phyloP scores from a whole-genome alignment of 2,329 filamentous ascomycete species.

The Nemania bipapillata region DNA sequence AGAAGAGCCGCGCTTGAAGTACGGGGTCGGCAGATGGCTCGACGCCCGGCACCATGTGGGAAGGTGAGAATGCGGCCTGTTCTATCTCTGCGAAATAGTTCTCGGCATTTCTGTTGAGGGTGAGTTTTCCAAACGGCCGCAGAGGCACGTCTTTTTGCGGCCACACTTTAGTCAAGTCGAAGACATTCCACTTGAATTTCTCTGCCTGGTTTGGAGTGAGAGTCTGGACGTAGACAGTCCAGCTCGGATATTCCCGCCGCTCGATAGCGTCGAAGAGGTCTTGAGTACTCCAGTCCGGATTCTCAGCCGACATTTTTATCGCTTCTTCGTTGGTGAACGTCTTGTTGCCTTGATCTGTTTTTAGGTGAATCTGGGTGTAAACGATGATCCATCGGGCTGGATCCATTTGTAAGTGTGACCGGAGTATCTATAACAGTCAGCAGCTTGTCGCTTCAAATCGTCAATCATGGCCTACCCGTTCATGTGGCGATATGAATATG shows the following conservation, averaged over 20 bases:
- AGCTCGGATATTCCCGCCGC: conserved; percentile 69
- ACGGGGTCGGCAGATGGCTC: conserved; percentile 77
- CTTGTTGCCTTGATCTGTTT: conserved; percentile 71
- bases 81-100: conserved; percentile 79
- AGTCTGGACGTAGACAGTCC: conserved; percentile 72
- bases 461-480: too few species aligned
- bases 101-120: conserved; percentile 70
- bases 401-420: conserved; percentile 76
- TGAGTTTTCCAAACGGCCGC: conserved; percentile 69
- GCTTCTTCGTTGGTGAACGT: conserved; percentile 69
- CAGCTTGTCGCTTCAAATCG: too few species aligned
- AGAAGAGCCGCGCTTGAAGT: conserved; percentile 75
- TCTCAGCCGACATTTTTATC: conserved; percentile 64
- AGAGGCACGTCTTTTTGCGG: conserved; percentile 71
- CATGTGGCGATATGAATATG: conserved; percentile 73
- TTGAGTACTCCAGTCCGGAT: conserved; percentile 71
- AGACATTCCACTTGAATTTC: conserved; percentile 70
- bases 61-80: conserved; percentile 75
- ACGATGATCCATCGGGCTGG: too few species aligned
- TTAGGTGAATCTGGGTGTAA: conserved; percentile 73
- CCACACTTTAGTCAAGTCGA: conserved; percentile 77
- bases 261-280: conserved; percentile 73
- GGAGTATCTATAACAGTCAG: conserved; percentile 72
- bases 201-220: conserved; percentile 60
- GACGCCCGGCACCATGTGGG: conserved; percentile 73